Evolutionary conservation across 768 basidiomycete species (phyloP), one percentile per base, ranked within the genome.

Genomic region (Podaxis sp.): DNA sequence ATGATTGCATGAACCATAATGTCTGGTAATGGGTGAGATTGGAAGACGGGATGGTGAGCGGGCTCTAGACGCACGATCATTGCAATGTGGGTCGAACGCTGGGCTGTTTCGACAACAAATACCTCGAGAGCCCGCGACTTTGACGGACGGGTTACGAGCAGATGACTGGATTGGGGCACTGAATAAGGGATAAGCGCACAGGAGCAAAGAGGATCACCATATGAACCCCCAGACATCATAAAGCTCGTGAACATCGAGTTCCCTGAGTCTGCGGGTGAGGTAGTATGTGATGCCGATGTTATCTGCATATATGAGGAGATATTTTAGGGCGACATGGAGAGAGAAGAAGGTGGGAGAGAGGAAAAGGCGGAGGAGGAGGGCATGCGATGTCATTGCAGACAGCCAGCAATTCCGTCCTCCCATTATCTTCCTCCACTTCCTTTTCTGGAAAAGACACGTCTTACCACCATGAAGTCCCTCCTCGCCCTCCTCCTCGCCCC

Each of bases 1-100:
- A 87, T 15, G 96, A 93, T 84, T 99, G 97, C 90, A 99, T 96
- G 76, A 96, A 97, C 95, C 96, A 99, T 51, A 99, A 77, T 0
- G 97, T 98, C 75, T 76, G 63, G 24, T 19, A n/a, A 40, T 8
- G 59, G 53, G 26, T 52, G 12, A 52, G 17, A 51, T 51, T 63
- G 52, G 61, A 17, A 52, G n/a, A 52, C 54, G 33, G 46, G 59
- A 61, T 36, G 52, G 52, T 36, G 26, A 61, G 67, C 52, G 66
- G 71, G 63, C 17, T 17, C n/a, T 7, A 46, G 63, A 87, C 96
- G 76, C 70, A 97, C 96, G 65, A 96, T 85, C 84, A 99, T 91
- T 59, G 95, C 94, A 57, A 98, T 87, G 74, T 99, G 97, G 0
- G 96, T 95, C 38, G 95, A 96, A 68, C 89, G 87, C 72, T 94